A percentile compares a stretch with the other conserved stretches of the same genome.
phyloP scores from a whole-genome alignment of 768 basidiomycete species.

The Lactarius hengduanensis region DNA sequence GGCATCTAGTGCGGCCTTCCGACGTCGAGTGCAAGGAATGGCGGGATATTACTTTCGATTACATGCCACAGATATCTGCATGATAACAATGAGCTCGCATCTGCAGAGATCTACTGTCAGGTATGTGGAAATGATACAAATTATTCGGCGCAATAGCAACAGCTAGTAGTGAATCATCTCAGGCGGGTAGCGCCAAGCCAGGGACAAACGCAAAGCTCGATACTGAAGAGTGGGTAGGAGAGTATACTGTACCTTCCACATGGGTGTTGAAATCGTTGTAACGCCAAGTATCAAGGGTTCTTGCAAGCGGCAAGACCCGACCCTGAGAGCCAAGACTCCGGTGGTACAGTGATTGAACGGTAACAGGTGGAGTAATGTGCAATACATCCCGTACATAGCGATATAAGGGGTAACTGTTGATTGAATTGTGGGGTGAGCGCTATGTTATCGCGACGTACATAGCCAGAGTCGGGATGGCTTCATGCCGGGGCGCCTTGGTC shows the following conservation, averaged over 20 bases:
- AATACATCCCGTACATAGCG: background rate
- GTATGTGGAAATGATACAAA: background rate
- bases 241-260: background rate
- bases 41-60: background rate
- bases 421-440: background rate
- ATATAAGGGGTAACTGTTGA: background rate
- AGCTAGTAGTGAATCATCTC: background rate
- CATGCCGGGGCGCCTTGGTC: constrained; percentile 81
- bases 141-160: background rate
- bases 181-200: background rate
- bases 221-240: background rate
- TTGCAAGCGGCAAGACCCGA: background rate
- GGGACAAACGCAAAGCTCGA: background rate
- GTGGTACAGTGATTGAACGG: constrained; percentile 25
- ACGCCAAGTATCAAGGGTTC: background rate
- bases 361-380: background rate
- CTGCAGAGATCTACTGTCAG: background rate
- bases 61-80: background rate
- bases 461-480: background rate
- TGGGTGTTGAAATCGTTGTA: background rate
- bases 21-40: background rate
- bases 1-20: background rate
- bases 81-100: background rate
- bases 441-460: constrained; percentile 5
- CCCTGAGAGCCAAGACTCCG: background rate